Percentiles rank a stretch among this genome's conserved stretches.
These are phyloP conservation scores for Nicotiana benthamiana DNA, from an alignment of 257 asterid genomes.

Conservation along the genomic window DNA sequence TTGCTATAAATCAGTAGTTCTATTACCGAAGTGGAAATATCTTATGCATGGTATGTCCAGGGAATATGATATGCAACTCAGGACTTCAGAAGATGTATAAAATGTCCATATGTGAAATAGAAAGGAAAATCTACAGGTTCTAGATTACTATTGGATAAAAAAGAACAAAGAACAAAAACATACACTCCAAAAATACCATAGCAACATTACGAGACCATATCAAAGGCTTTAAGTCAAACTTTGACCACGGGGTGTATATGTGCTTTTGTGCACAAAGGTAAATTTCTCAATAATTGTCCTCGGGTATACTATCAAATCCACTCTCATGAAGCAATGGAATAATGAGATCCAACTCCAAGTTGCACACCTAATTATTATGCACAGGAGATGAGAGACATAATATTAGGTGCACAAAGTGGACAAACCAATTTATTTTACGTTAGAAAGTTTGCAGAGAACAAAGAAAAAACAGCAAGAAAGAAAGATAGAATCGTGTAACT, in stretches of 20 bases:
- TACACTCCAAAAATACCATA: neutral
- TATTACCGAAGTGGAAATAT: neutral
- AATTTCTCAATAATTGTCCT: neutral
- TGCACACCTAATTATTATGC: neutral
- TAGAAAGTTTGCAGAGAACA: neutral
- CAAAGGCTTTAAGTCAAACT: neutral
- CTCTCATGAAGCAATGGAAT: neutral
- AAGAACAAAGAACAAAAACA: neutral
- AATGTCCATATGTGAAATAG: neutral
- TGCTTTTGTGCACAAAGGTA: neutral
- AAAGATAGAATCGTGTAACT: neutral
- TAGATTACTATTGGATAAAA: neutral
- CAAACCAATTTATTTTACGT: neutral
- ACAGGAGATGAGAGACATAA: neutral
- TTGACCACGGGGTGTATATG: neutral
- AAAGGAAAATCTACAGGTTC: neutral
- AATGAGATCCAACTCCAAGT: neutral
- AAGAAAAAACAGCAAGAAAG: neutral
- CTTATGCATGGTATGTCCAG: neutral
- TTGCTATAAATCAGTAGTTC: neutral
- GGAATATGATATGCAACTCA: neutral
- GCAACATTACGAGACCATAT: neutral
- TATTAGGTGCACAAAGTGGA: neutral
- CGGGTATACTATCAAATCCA: neutral
- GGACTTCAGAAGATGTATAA: neutral